A percentile compares a stretch with the other conserved stretches of the same genome.
Evolutionary conservation across 2,329 filamentous ascomycete species (phyloP).

Genomic region (Alternaria triticina): DNA sequence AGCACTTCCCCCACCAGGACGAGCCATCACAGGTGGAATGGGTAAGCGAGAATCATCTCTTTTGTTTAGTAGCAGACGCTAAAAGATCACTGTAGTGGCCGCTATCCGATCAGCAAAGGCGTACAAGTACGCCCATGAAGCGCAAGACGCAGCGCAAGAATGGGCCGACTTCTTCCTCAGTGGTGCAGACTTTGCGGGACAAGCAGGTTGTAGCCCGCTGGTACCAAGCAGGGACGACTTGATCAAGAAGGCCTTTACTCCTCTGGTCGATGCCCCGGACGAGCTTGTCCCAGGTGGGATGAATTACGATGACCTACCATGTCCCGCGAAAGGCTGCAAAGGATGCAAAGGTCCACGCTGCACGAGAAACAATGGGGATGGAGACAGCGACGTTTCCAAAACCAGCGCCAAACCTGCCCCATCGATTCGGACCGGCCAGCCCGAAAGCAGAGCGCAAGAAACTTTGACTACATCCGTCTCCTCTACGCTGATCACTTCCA

Average conservation of each 20-base stretch:
- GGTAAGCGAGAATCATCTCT: background rate
- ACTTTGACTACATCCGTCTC: too few species aligned
- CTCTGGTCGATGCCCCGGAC: background rate
- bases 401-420: too few species aligned
- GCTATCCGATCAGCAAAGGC: background rate
- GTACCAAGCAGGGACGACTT: background rate
- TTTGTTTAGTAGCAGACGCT: background rate
- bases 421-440: too few species aligned
- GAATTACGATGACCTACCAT: background rate
- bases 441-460: too few species aligned
- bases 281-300: background rate
- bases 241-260: background rate
- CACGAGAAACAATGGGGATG: background rate
- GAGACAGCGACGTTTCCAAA: too few species aligned
- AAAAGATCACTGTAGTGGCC: background rate
- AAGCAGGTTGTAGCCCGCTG: fast-evolving
- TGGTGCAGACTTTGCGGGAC: background rate
- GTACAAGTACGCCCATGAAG: background rate
- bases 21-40: background rate
- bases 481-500: too few species aligned
- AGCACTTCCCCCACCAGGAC: background rate
- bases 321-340: background rate
- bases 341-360: background rate
- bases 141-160: background rate
- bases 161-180: background rate